Evolutionary conservation across 805 yeast genomes (phyloP), one percentile per base, ranked within the genome.

Genomic region (Yamadazyma nakazawae): DNA sequence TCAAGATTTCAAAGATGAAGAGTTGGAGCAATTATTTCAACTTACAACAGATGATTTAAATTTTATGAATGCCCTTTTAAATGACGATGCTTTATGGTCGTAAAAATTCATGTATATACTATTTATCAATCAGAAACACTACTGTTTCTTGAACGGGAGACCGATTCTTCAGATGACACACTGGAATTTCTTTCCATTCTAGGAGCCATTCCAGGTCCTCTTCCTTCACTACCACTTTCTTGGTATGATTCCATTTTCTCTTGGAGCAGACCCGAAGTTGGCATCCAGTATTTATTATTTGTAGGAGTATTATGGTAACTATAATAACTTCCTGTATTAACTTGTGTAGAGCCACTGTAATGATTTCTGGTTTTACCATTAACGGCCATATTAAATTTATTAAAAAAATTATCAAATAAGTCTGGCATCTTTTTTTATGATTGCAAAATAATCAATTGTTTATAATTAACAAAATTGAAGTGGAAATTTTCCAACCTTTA

Each of bases 251-350:
- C 40, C 40, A 35, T 34, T 2, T 17, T 42, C 5, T 36, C 40
- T 30, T 43, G 26, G 14, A 43, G 14, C 26, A n/a, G 34, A 11
- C 18, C 17, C 5, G 41, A 28, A 19, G 49, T 48, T 40, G 72
- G 68, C 54, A 70, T 50, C 75, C 75, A 70, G 31, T 64, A 70
- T 24, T 66, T 62, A 51, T 70, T 70, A 49, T 70, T 70, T 31
- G 70, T 67, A 18, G 61, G 57, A 37, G 58, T 66, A 36, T 60
- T 48, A 37, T 66, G 71, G 48, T 70, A 69, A 48, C 63, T 68
- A 48, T 70, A 70, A 47, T 54, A 68, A 3, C 54, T 54, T 2
- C 76, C 76, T 5, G 68, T 53, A 45, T 70, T 70, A 11, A 69
- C 74, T 45, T 63, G 73, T 3, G 62, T 50, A 12, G 61, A 42